These are phyloP conservation scores for Solanum neorickii DNA, from an alignment of 257 asterid genomes.

Conservation along the genomic window DNA sequence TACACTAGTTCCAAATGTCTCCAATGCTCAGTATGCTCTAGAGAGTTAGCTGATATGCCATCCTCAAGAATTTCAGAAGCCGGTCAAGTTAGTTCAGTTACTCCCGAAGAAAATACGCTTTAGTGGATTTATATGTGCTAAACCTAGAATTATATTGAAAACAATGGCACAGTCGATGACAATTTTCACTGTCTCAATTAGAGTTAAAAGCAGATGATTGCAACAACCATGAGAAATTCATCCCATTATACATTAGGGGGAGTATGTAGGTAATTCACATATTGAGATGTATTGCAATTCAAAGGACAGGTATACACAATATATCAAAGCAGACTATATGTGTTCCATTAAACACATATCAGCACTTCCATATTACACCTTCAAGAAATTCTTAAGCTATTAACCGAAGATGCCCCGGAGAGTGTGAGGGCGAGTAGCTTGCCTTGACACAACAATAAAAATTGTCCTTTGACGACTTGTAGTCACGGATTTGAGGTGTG, in stretches of 20 bases:
- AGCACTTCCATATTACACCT: conserved; percentile 19
- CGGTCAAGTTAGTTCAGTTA: not conserved
- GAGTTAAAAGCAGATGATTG: not conserved
- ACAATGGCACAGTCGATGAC: not conserved
- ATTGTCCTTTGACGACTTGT: not conserved
- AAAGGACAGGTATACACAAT: not conserved
- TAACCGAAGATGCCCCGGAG: not conserved
- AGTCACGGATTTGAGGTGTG: not conserved
- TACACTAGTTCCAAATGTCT: not conserved
- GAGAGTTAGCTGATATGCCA: not conserved
- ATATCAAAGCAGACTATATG: not conserved
- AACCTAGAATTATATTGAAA: not conserved
- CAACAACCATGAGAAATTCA: not conserved
- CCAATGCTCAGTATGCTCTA: not conserved
- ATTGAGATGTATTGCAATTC: not conserved
- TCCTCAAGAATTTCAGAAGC: not conserved
- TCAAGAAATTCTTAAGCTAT: not conserved
- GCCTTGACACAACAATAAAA: not conserved
- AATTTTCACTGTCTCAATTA: not conserved
- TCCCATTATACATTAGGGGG: not conserved
- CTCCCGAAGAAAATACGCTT: not conserved
- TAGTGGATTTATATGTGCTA: not conserved
- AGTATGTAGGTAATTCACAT: not conserved
- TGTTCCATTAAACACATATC: not conserved
- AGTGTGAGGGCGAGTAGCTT: not conserved